Percentiles rank a stretch among this genome's conserved stretches.
Conservation (phyloP, 305 asterid genomes). For the Fraxinus sp. region DNA sequence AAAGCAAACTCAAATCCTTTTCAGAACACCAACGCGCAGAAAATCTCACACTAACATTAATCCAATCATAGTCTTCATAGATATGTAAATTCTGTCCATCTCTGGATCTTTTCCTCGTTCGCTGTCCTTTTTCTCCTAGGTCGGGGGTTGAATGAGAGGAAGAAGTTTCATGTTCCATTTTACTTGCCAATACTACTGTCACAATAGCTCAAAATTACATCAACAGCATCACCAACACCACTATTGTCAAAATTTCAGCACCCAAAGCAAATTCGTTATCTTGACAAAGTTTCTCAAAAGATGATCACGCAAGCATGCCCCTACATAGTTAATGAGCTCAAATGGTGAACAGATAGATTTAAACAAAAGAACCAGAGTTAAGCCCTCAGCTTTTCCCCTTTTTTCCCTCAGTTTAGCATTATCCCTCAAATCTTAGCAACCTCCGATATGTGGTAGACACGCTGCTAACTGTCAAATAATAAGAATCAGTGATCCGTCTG, state of each 20-base stretch:
- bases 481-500: not conserved
- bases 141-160: not conserved
- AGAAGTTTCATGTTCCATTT: not conserved
- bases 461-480: not conserved
- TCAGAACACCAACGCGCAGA: not conserved
- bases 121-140: not conserved
- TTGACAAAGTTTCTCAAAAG: not conserved
- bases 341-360: not conserved
- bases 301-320: not conserved
- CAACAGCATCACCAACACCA: not conserved
- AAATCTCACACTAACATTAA: not conserved
- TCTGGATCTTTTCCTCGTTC: not conserved
- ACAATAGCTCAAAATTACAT: not conserved
- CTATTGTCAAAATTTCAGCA: not conserved
- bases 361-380: not conserved
- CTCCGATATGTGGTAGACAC: not conserved
- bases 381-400: not conserved
- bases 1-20: not conserved
- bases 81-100: not conserved
- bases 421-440: not conserved
- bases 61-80: not conserved
- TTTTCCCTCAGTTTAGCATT: not conserved
- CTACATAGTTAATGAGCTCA: not conserved
- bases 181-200: not conserved
- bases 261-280: not conserved